Percentiles rank a stretch among this genome's conserved stretches.
phyloP scores from a whole-genome alignment of 2,329 filamentous ascomycete species.

The Calonectria ilicicola region DNA sequence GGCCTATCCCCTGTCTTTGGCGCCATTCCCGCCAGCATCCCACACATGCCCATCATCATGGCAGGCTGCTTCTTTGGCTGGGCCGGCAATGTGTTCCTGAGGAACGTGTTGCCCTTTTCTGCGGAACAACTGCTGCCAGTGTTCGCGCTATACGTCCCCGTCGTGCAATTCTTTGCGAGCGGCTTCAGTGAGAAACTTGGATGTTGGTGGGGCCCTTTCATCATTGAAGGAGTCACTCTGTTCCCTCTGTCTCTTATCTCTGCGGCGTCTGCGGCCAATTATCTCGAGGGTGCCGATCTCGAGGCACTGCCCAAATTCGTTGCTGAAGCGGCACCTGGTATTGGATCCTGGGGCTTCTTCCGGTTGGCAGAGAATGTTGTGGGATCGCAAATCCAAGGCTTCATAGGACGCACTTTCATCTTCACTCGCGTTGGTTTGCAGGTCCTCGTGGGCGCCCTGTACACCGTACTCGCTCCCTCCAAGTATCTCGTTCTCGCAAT shows the following conservation, averaged over 20 bases:
- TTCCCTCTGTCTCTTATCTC: slow-evolving; percentile 76
- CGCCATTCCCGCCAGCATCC: slow-evolving; percentile 79
- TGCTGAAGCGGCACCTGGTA: slow-evolving; percentile 72
- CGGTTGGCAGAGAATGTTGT: slow-evolving; percentile 60
- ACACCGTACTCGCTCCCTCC: slow-evolving; percentile 76
- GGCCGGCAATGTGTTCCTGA: slow-evolving; percentile 72
- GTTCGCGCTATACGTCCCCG: slow-evolving; percentile 80
- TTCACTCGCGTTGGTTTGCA: slow-evolving; percentile 81
- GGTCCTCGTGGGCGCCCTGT: slow-evolving; percentile 72
- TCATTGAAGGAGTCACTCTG: slow-evolving; percentile 80
- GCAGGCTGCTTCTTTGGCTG: slow-evolving; percentile 78
- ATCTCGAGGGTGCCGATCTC: slow-evolving; percentile 72
- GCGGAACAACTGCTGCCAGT: slow-evolving; percentile 73
- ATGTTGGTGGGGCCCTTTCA: slow-evolving; percentile 77
- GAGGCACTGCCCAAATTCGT: slow-evolving; percentile 66
- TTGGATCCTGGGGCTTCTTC: slow-evolving; percentile 76
- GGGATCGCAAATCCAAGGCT: slow-evolving; percentile 54
- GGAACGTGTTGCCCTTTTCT: slow-evolving; percentile 58
- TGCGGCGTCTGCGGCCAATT: slow-evolving; percentile 71
- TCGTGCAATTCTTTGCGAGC: slow-evolving; percentile 79
- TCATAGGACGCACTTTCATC: slow-evolving; percentile 72
- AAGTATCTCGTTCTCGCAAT: slow-evolving; percentile 74
- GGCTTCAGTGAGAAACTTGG: slow-evolving; percentile 74
- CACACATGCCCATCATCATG: slow-evolving; percentile 76
- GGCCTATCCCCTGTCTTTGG: slow-evolving; percentile 91